Evolutionary conservation across 768 basidiomycete species (phyloP), one percentile per base, ranked within the genome.

Genomic region (Tylopilus intermedius): DNA sequence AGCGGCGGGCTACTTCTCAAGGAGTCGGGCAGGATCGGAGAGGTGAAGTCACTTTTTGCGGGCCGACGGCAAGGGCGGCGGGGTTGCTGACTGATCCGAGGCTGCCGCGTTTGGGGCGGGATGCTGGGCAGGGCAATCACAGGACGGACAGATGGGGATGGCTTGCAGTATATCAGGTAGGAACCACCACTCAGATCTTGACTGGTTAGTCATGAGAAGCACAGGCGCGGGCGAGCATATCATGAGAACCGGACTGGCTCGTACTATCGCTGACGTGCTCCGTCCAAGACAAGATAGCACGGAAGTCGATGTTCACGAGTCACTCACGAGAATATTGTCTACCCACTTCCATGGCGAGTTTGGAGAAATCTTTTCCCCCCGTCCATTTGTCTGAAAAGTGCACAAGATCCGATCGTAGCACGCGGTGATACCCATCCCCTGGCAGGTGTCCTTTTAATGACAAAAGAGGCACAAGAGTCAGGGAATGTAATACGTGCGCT

Each of bases 1-100:
- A 91, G 90, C 57, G 90, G 90, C 5, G 90, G 90, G 0, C 66
- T 92, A n/a, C 72, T 92, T 47, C 74, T 92, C 50, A 92, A 92
- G 64, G 67, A 74, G 45, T 75, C 87, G 4, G 90, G 90, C 11
- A 74, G 90, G 44, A 66, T 90, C 4, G 90, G 90, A 27, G 88
- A 91, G 74, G 88, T 88, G 39, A 57, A 60, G 47, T 30, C 13
- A 9, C 40, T 11, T 51, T 45, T 2, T 1, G 13, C 5, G 18
- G 10, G 10, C 8, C 21, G 41, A 22, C 15, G n/a, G 9, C 5
- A 10, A 13, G 21, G 11, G 22, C 18, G 47, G 39, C 8, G 24
- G 32, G n/a, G 10, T 32, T 44, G 24, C 55, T 54, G 44, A 47
- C 30, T 13, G 51, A 22, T 13, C 45, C 29, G 54, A 87, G 86